Base-by-base conservation (phyloP, 1,139 yeast genomes). In the Geotrichum siamense region DNA sequence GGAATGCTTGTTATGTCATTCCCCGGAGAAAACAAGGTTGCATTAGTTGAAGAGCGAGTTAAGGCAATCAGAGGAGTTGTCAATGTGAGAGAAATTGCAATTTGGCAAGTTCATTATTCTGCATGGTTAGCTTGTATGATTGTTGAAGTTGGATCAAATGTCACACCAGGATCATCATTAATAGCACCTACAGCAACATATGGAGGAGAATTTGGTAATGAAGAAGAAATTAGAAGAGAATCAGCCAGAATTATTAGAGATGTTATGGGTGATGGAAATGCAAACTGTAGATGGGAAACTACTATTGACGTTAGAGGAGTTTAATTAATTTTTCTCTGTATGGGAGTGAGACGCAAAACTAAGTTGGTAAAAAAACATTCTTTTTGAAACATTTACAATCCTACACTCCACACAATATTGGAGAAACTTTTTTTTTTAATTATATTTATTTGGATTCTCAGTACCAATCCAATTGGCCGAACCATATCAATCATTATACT, bases 1-100 rank as follows among this genome's bases (percentile, higher is more conserved):
- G 67, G 71, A 25, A 68, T 68, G 70, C 64, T 68, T 35, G 64
- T 68, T 41, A 63, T 68, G 70, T 63, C 68, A n/a, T 67, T 64
- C 52, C 62, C 64, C 2, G 69, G 70, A 10, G 59, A 61, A 10
- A 68, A 67, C 45, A 55, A 52, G 21, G 62, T 63, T 40, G 54
- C 53, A 9, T 54, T 51, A 27, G 59, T 64, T 32, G 55, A 53
- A 22, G 46, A 49, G 6, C 53, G 51, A 33, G 51, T 65, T 9
- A 36, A 47, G 19, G 52, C 51, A 26, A 59, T 58, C 29, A 55
- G 59, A 3, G 43, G 51, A 21, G 67, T 68, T 15, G 49, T 50
- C 23, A 44, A 56, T 2, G 66, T 65, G n/a, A 51, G 57, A 12
- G 60, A 61, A 22, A 51, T 64, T 27, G 54, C 64, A 22, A 55